These are phyloP conservation scores for Candida glaebosa DNA, from an alignment of 805 yeast genomes.

Conservation along the genomic window DNA sequence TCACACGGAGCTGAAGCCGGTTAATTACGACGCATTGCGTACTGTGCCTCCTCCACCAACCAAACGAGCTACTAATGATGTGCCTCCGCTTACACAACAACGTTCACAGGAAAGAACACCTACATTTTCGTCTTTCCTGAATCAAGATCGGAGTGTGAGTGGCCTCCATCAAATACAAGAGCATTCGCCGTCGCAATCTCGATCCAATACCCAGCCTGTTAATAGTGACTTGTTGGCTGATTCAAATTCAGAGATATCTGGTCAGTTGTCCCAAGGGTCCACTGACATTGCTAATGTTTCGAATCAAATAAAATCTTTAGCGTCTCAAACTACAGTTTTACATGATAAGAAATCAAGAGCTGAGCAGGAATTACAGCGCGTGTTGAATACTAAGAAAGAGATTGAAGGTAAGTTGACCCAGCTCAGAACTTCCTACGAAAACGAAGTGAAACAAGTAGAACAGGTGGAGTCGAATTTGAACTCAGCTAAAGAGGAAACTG, in stretches of 20 bases:
- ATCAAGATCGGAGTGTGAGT: constrained; percentile 7
- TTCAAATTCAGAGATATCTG: constrained; percentile 50
- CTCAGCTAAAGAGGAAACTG: constrained; percentile 64
- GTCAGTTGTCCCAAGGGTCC: constrained; percentile 72
- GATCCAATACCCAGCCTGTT: not conserved
- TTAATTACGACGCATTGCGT: constrained; percentile 51
- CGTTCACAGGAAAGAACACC: constrained; percentile 11
- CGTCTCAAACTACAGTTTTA: constrained; percentile 67
- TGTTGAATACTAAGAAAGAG: constrained; percentile 62
- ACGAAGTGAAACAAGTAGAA: constrained; percentile 72
- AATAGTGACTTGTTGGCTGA: constrained; percentile 56
- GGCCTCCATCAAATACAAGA: not conserved
- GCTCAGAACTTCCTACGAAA: constrained; percentile 69
- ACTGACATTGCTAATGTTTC: constrained; percentile 84
- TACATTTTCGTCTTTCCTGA: constrained; percentile 7
- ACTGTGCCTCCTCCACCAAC: constrained; percentile 44
- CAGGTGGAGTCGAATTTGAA: constrained; percentile 62
- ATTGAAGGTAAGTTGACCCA: constrained; percentile 68
- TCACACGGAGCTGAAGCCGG: constrained; percentile 21
- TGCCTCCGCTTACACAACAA: constrained; percentile 11
- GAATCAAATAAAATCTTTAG: constrained; percentile 76
- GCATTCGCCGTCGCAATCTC: constrained; percentile 3
- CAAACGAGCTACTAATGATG: not conserved
- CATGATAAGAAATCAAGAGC: constrained; percentile 72
- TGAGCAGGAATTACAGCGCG: constrained; percentile 69